Evolutionary conservation across 345 rosid genomes (phyloP), one percentile per base, ranked within the genome.

Genomic region (Eucalyptus sideroxylon): DNA sequence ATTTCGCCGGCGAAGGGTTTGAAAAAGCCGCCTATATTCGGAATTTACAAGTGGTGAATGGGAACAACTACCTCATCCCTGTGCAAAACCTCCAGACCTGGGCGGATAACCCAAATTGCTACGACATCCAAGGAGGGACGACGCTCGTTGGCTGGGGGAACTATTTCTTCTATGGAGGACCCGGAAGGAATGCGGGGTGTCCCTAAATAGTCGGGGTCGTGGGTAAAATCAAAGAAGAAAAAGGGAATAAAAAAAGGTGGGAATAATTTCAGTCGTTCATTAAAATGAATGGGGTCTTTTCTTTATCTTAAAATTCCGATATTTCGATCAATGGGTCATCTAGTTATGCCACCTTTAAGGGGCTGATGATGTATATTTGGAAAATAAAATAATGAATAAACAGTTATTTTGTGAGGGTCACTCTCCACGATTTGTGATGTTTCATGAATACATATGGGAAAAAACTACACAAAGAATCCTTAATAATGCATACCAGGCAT

Each of bases 121-220:
- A 98, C 62, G 96, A 97, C 87, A 96, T 98, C 42, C 95, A 94
- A 94, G 97, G 97, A 80, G 99, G 99, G 23, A 93, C 62, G 97
- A 90, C 86, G 50, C 14, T 11, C 92, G 92, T 87, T 53, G 97
- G 93, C 51, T 97, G 98, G 99, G 99, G 99, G 14, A 96, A 93
- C 91, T 95, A 96, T 92, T 95, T 97, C 92, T 97, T 95, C 89
- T 98, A 96, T 85, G 99, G 99, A 89, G 99, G 99, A 55, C 99
- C 99, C 86, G 99, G 99, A 37, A 95, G 95, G 94, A 98, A 97
- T 82, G 95, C 94, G 24, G 95, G 94, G 85, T 98, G 99, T 92
- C 96, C 98, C 91, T 98, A 93, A 92, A 91, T 88, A 65, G 87
- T 50, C n/a, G 86, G 65, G 56, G 77, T 34, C 50, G 87, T 88